phyloP scores from a whole-genome alignment of 169 alveolate species.

The Eimeria praecox region DNA sequence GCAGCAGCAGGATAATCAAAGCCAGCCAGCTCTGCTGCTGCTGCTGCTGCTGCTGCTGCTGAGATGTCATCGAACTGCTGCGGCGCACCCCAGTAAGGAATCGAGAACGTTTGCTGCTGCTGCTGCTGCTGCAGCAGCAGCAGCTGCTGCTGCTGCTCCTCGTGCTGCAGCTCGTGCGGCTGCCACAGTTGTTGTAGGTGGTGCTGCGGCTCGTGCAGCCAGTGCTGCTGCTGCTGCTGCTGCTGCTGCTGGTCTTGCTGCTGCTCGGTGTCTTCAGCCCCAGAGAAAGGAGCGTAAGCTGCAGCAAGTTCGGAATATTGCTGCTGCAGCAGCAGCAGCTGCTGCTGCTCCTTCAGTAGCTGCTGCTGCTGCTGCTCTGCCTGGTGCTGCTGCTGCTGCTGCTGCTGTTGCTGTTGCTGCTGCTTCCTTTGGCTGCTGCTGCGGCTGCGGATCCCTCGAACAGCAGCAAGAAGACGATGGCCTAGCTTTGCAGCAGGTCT shows the following conservation, averaged over 20 bases:
- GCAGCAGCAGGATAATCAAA: neutral
- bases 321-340: constrained; percentile 5
- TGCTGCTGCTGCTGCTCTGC: constrained; percentile 19
- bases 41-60: too few species aligned
- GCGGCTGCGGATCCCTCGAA: neutral
- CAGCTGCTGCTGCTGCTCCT: constrained; percentile 36
- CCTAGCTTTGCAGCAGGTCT: neutral
- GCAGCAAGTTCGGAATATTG: neutral
- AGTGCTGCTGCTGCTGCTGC: neutral
- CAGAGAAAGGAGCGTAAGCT: neutral
- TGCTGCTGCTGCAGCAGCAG: constrained; percentile 47
- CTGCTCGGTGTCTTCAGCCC: neutral
- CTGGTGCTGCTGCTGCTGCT: constrained; percentile 48
- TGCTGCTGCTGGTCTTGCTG: neutral
- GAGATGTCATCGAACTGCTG: neutral
- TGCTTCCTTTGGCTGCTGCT: neutral
- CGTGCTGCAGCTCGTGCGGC: neutral
- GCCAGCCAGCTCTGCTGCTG: too few species aligned
- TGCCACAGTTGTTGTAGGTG: too few species aligned
- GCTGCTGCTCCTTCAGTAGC: neutral
- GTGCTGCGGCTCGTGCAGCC: too few species aligned
- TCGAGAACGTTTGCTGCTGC: neutral
- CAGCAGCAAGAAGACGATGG: constrained; percentile 45
- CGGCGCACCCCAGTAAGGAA: neutral
- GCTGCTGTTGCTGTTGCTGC: constrained; percentile 22